Percentiles rank a stretch among this genome's conserved stretches.
These are phyloP conservation scores for Castanea mollissima DNA, from an alignment of 306 rosid species.

Conservation along the genomic window DNA sequence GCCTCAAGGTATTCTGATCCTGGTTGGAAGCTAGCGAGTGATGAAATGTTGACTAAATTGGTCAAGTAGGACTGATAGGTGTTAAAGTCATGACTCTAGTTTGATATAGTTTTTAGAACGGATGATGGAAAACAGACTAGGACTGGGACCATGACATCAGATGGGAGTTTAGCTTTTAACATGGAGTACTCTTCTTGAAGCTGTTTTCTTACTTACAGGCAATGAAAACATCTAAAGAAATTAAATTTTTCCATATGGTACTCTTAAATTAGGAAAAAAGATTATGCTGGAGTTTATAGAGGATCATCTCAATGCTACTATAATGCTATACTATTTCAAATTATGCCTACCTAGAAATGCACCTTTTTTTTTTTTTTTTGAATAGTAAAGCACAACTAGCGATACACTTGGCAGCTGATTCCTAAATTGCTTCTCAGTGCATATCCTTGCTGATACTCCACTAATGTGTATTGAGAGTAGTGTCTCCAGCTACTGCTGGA, in stretches of 20 bases:
- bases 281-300: neutral
- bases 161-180: neutral
- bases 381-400: neutral
- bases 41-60: neutral
- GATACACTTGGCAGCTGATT: neutral
- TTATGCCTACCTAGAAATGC: neutral
- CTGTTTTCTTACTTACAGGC: neutral
- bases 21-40: no score
- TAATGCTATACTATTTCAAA: neutral
- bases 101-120: neutral
- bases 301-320: neutral
- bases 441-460: neutral
- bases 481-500: neutral
- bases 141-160: neutral
- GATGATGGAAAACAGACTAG: neutral
- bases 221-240: neutral
- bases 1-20: no score
- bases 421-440: neutral
- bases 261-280: neutral
- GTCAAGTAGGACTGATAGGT: neutral
- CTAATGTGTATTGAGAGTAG: conserved; percentile 8
- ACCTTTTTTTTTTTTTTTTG: no score
- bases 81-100: neutral
- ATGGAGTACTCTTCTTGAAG: neutral
- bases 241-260: neutral